Base-by-base conservation (phyloP, 305 asterid species). In the Fraxinus baroniana region DNA sequence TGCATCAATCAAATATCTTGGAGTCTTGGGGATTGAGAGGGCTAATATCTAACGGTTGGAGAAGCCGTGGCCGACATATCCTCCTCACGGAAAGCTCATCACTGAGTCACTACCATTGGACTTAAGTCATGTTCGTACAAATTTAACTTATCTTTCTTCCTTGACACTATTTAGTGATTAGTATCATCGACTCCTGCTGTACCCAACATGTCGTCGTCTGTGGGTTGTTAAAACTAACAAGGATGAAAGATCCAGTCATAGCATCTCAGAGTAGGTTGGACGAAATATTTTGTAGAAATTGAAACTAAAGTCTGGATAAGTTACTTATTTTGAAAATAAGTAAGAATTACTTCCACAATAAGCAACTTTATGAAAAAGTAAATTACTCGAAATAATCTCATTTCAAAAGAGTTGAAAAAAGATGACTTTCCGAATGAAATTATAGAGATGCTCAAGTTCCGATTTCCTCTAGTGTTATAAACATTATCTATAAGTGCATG, bases 41-140 rank as follows among this genome's bases (percentile, higher is more conserved):
- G 66, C 68, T 95, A 18, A 37, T 95, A 95, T 86, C 86, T 92
- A 41, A 87, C 93, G 0, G 94, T 94, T 72, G 96, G 89, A 62
- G 97, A 95, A 88, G 98, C 98, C 1, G 90, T 94, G 12, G 83
- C 88, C 10, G 92, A 91, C 72, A 89, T 90, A 77, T 90, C 97
- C 5, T 85, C 94, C 32, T 71, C 94, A 4, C 91, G 91, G 98
- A 91, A 92, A 85, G 81, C 89, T 84, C 78, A 86, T 52, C 80
- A 82, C 55, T 81, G 26, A 24, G 52, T 12, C n/a, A 5, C 12
- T 46, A 12, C 57, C 57, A 46, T 13, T 3, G 57, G 57, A 46
- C 57, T 46, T 3, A 3, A 13, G 57, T 13, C 57, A 0, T 46
- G 4, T 46, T 46, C 12, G 55, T 44, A 44, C 55, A 12, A 44